phyloP scores from a whole-genome alignment of 23 red algal species.

The Gracilaria caudata region DNA sequence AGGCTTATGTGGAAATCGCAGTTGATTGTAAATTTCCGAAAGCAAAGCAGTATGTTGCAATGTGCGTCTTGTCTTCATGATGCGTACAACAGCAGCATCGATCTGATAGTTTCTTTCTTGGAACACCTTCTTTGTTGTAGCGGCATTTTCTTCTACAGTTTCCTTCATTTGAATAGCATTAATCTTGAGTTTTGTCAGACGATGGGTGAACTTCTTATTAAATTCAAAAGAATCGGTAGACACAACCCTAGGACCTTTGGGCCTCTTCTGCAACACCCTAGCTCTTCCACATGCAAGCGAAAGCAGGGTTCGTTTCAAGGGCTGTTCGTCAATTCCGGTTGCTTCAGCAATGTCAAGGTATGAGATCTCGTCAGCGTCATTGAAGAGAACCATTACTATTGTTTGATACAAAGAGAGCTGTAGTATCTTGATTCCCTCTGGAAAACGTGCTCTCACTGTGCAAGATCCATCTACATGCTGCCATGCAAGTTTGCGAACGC shows the following conservation, averaged over 20 bases:
- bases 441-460: constrained; percentile 75
- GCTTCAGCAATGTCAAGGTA: constrained; percentile 69
- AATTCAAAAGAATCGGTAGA: constrained; percentile 78
- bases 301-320: constrained; percentile 83
- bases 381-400: constrained; percentile 90
- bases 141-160: constrained; percentile 82
- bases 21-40: constrained; percentile 78
- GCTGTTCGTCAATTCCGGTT: constrained; percentile 74
- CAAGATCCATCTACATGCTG: constrained; percentile 77
- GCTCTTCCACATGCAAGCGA: constrained; percentile 91
- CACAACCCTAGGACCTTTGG: constrained; percentile 59
- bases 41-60: constrained; percentile 84
- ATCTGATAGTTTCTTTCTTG: constrained; percentile 95
- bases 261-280: constrained; percentile 83
- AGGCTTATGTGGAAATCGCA: constrained; percentile 83
- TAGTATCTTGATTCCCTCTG: constrained; percentile 79
- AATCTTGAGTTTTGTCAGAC: constrained; percentile 71
- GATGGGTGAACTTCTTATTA: constrained; percentile 81
- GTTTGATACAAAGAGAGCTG: constrained; percentile 83
- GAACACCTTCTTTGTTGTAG: constrained; percentile 86
- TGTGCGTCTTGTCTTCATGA: constrained; percentile 89
- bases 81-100: constrained; percentile 93
- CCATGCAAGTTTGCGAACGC: constrained; percentile 83
- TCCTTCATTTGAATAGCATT: constrained; percentile 94
- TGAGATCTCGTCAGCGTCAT: constrained; percentile 73